Evolutionary conservation across 176 grass and related monocot genomes (phyloP).

Genomic region (Oryza nivara): DNA sequence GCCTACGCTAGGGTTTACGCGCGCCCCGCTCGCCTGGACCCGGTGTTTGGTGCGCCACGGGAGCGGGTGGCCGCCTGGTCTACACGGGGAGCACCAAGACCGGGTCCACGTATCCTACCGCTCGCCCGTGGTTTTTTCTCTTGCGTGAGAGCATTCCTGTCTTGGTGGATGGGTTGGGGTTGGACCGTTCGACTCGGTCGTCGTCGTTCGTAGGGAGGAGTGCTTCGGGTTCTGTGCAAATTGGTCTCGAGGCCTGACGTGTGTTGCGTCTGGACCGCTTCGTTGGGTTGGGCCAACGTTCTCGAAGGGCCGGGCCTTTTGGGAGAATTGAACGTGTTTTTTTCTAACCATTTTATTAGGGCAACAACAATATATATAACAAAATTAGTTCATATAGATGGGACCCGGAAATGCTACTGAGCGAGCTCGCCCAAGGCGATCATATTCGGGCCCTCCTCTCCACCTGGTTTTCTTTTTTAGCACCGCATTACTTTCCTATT

Average conservation of each 20-base stretch:
- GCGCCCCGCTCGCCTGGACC: background rate
- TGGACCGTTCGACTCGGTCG: background rate
- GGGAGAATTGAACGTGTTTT: too few relatives aligned
- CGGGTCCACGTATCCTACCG: background rate
- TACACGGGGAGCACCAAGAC: slow-evolving; percentile 19
- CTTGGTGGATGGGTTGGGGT: background rate
- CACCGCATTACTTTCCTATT: too few relatives aligned
- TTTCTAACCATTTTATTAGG: too few relatives aligned
- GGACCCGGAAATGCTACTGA: too few relatives aligned
- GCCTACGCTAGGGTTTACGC: slow-evolving; percentile 33
- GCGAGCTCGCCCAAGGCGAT: too few relatives aligned
- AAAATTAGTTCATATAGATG: too few relatives aligned
- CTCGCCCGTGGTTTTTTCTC: background rate
- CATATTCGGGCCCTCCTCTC: too few relatives aligned
- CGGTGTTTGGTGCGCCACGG: slow-evolving; percentile 30
- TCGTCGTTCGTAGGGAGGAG: too few relatives aligned
- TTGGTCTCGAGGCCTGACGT: background rate
- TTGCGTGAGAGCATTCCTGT: background rate
- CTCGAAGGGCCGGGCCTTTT: too few relatives aligned
- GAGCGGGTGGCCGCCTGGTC: background rate
- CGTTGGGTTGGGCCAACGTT: background rate
- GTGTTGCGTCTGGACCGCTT: background rate
- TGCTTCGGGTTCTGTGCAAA: background rate
- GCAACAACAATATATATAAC: too few relatives aligned
- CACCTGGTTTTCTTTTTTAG: too few relatives aligned